Percentiles rank a stretch among this genome's conserved stretches.
These are phyloP conservation scores for Globisporangium solare DNA, from an alignment of 352 stramenopile species.

Conservation along the genomic window DNA sequence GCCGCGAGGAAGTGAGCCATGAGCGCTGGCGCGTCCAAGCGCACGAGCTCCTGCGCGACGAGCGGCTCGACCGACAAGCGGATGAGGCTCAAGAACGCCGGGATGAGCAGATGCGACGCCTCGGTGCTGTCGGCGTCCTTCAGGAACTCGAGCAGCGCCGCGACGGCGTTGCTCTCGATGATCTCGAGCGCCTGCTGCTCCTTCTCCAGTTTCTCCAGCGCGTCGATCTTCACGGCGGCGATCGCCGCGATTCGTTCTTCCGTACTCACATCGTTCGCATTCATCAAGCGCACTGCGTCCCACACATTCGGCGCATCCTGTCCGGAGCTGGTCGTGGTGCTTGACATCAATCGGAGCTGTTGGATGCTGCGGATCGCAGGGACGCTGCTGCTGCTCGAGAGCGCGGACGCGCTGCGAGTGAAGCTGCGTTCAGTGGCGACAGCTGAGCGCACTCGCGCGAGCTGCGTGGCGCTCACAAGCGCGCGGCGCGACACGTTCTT, in stretches of 20 bases:
- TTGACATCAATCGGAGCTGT: constrained; percentile 1
- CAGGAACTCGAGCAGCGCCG: constrained; percentile 39
- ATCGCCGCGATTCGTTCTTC: constrained; percentile 32
- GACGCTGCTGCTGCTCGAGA: neutral
- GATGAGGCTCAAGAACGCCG: constrained; percentile 63
- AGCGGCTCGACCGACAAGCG: constrained; percentile 45
- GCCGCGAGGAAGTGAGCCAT: constrained; percentile 40
- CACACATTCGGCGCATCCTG: constrained; percentile 9
- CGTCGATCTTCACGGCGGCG: constrained; percentile 25
- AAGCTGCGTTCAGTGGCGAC: neutral
- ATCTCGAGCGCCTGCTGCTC: constrained; percentile 47
- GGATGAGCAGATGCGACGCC: constrained; percentile 51
- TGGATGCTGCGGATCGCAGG: neutral
- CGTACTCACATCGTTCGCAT: constrained; percentile 28
- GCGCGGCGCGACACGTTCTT: constrained; percentile 9
- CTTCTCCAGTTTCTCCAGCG: constrained; percentile 19
- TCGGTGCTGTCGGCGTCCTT: constrained; percentile 40
- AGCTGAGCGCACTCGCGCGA: neutral
- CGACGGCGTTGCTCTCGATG: constrained; percentile 49
- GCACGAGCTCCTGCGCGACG: constrained; percentile 49
- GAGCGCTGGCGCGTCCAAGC: constrained; percentile 35
- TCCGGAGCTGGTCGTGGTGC: neutral
- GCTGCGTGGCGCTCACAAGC: neutral
- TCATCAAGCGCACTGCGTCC: constrained; percentile 27
- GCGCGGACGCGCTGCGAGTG: neutral